Conservation (phyloP, 305 asterid genomes). For the Ilex paraguariensis region DNA sequence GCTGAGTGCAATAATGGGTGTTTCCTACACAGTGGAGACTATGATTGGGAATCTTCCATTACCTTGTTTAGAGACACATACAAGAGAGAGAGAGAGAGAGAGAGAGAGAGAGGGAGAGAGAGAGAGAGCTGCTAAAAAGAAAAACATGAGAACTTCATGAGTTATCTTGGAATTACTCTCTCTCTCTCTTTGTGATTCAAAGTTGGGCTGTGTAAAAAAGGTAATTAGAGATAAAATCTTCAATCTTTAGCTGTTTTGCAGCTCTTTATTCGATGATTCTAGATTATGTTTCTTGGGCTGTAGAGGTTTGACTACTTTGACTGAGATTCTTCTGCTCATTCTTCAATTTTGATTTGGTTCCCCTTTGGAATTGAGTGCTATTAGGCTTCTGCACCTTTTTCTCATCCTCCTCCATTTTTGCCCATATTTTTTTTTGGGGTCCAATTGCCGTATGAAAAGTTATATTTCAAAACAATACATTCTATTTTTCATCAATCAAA, state of each 20-base stretch:
- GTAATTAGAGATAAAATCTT: slow-evolving; percentile 12
- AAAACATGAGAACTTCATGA: slow-evolving; percentile 18
- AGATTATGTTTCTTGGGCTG: slow-evolving; percentile 36
- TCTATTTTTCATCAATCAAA: too few species aligned
- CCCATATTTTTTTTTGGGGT: neutral
- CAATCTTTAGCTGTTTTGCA: slow-evolving; percentile 15
- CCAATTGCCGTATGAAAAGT: too few species aligned
- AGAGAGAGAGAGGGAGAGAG: slow-evolving; percentile 15
- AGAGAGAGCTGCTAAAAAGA: slow-evolving; percentile 3
- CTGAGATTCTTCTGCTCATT: slow-evolving; percentile 36
- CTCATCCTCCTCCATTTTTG: slow-evolving; percentile 13
- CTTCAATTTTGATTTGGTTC: slow-evolving; percentile 49
- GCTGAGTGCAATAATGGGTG: slow-evolving; percentile 69
- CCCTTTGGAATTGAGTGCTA: slow-evolving; percentile 32
- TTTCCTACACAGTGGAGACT: slow-evolving; percentile 59
- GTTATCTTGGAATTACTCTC: slow-evolving; percentile 12
- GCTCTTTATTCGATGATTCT: slow-evolving; percentile 23
- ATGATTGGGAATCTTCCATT: slow-evolving; percentile 72
- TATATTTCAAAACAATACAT: too few species aligned
- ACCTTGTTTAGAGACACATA: neutral
- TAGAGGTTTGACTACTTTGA: slow-evolving; percentile 54
- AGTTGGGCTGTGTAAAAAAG: neutral
- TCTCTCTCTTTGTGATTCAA: neutral
- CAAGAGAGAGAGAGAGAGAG: slow-evolving; percentile 14
- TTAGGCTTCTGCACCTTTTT: slow-evolving; percentile 29